A percentile compares a stretch with the other conserved stretches of the same genome.
phyloP scores from a whole-genome alignment of 2,329 filamentous ascomycete species.

The Emmonsia crescens region DNA sequence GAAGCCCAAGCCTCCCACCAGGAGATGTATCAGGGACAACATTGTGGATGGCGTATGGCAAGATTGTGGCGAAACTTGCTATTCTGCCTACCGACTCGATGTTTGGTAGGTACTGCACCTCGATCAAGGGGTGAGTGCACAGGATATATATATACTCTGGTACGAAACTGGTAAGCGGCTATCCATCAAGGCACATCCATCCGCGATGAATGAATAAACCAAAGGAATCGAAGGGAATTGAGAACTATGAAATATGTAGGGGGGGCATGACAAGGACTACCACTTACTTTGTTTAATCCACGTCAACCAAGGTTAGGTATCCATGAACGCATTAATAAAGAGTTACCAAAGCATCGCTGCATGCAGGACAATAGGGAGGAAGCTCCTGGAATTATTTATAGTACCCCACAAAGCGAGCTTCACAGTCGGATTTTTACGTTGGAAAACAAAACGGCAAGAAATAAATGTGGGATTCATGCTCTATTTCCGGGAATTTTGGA shows the following conservation, averaged over 20 bases:
- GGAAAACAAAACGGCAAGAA: background rate
- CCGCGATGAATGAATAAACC: background rate
- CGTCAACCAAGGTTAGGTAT: background rate
- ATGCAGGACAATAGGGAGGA: background rate
- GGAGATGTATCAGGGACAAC: slow-evolving; percentile 6
- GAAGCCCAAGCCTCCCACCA: background rate
- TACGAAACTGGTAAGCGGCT: background rate
- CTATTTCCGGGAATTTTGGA: background rate
- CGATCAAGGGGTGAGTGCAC: background rate
- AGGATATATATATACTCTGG: background rate
- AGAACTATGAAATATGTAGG: no score
- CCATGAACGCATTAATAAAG: background rate
- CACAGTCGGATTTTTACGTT: background rate
- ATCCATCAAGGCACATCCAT: background rate
- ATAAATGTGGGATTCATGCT: background rate
- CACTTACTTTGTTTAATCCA: background rate
- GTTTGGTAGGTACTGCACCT: background rate
- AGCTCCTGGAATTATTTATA: background rate
- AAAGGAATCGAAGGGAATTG: background rate
- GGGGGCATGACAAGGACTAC: background rate
- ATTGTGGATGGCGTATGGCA: background rate
- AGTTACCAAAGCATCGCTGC: background rate
- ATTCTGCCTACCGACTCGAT: background rate
- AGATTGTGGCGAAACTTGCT: background rate
- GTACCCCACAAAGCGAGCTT: background rate